These are phyloP conservation scores for Fusarium neocosmosporiellum DNA, from an alignment of 2,329 filamentous ascomycete species.

Conservation along the genomic window DNA sequence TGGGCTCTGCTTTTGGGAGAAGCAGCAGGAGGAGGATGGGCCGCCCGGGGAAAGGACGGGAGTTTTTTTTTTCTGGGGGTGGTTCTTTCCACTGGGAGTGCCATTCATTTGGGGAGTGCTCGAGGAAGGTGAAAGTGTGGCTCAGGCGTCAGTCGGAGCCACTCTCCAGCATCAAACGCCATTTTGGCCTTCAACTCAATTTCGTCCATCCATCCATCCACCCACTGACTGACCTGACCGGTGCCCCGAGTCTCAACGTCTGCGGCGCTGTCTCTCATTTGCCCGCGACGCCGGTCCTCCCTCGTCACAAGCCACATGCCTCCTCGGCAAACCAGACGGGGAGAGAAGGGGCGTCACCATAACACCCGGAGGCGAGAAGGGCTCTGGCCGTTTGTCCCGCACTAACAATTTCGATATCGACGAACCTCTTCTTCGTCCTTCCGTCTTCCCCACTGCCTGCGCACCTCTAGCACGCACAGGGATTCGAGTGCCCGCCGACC, in stretches of 20 bases:
- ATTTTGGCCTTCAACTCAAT: conserved; percentile 13
- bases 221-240: conserved; percentile 2
- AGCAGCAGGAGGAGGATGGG: background rate
- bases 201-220: background rate
- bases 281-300: conserved; percentile 17
- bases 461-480: conserved; percentile 23
- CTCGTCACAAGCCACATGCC: conserved; percentile 36
- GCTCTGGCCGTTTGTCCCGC: conserved; percentile 28
- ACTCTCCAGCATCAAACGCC: conserved; percentile 15
- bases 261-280: conserved; percentile 1
- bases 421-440: conserved; percentile 25
- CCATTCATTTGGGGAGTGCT: background rate
- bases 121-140: conserved; percentile 9
- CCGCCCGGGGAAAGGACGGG: conserved; percentile 20
- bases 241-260: conserved; percentile 6
- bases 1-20: conserved; percentile 16
- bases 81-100: background rate
- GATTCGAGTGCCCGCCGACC: conserved; percentile 27
- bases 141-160: conserved; percentile 23
- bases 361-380: conserved; percentile 26
- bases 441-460: conserved; percentile 13
- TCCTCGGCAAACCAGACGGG: conserved; percentile 14
- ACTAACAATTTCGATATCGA: conserved; percentile 42
- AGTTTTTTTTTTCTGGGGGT: conserved; percentile 13
- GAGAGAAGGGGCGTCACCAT: conserved; percentile 26